Evolutionary conservation across 108 stramenopile genomes (phyloP).

Genomic region (Aurantiochytrium sp.): DNA sequence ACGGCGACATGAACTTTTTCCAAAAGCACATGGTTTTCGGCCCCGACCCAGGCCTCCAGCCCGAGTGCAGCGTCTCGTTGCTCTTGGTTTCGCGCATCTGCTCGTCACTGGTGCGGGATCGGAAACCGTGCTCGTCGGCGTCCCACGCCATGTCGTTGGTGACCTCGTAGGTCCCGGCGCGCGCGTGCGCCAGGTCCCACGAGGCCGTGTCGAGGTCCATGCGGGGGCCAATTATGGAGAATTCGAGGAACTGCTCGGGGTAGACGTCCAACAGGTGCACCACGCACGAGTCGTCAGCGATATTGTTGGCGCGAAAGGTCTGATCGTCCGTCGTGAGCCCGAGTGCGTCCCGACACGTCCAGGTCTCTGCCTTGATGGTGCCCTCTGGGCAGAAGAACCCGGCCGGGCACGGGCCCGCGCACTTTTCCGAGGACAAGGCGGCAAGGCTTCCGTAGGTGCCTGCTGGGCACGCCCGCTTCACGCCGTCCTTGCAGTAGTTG

Average conservation of each 20-base stretch:
- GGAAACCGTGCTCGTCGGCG: not conserved
- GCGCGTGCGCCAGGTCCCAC: not conserved
- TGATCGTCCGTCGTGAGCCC: not conserved
- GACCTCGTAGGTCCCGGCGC: not conserved
- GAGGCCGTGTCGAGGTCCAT: not conserved
- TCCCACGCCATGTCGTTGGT: not conserved
- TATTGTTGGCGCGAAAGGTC: not conserved
- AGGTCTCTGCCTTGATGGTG: conserved; percentile 22
- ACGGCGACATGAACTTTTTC: not conserved
- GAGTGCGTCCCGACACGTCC: not conserved
- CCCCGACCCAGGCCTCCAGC: not conserved
- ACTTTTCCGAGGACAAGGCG: not conserved
- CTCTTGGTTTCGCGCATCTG: not conserved
- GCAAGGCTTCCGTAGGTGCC: not conserved
- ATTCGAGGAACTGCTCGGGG: conserved; percentile 8
- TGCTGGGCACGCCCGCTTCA: not conserved
- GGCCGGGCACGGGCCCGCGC: not conserved
- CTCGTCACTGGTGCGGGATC: not conserved
- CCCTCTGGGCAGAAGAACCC: conserved; percentile 38
- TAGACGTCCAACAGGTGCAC: conserved; percentile 2
- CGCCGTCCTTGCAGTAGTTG: not conserved
- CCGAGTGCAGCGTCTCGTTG: not conserved
- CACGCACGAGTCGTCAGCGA: not conserved
- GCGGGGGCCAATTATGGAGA: not conserved
- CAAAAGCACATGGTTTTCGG: conserved; percentile 1